Evolutionary conservation across 2,329 filamentous ascomycete genomes (phyloP).

Genomic region (Venturiaceae sp.): DNA sequence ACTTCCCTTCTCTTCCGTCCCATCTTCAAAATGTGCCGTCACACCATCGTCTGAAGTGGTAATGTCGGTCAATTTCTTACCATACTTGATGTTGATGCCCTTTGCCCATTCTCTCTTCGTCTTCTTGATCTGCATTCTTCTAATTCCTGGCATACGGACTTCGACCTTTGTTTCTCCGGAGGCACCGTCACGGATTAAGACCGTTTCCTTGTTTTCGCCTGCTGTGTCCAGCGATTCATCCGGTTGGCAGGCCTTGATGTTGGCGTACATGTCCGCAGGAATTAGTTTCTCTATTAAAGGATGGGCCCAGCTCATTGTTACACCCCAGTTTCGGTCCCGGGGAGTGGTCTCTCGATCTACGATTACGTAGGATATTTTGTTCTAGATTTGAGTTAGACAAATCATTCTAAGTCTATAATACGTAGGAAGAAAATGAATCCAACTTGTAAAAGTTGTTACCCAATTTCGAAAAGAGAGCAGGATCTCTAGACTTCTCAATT

Average conservation of each 20-base stretch:
- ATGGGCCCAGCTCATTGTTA: constrained; percentile 7
- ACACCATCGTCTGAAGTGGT: constrained; percentile 3
- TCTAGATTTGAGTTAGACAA: not conserved
- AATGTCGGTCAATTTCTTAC: constrained; percentile 9
- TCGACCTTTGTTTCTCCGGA: constrained; percentile 7
- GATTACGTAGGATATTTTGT: constrained; percentile 4
- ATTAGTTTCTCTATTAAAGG: constrained; percentile 6
- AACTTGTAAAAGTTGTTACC: not conserved
- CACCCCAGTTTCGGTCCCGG: constrained; percentile 8
- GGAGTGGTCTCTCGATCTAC: constrained; percentile 5
- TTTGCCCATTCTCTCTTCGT: constrained; percentile 8
- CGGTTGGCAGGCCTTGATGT: constrained; percentile 5
- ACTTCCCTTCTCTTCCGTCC: constrained; percentile 4
- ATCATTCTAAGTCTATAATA: not conserved
- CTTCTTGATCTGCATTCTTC: constrained; percentile 9
- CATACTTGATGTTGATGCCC: constrained; percentile 7
- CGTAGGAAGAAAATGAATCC: not conserved
- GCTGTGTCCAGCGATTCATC: constrained; percentile 6
- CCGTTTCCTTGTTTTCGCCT: constrained; percentile 3
- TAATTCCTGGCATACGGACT: constrained; percentile 2
- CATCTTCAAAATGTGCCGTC: constrained; percentile 8
- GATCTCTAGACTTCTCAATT: too few relatives aligned
- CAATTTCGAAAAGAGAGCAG: not conserved
- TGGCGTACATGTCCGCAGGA: constrained; percentile 1
- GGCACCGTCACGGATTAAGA: constrained; percentile 7